A percentile compares a stretch with the other conserved stretches of the same genome.
These are phyloP conservation scores for Tolypocladium nubicola DNA, from an alignment of 2,329 filamentous ascomycete species.

Conservation along the genomic window DNA sequence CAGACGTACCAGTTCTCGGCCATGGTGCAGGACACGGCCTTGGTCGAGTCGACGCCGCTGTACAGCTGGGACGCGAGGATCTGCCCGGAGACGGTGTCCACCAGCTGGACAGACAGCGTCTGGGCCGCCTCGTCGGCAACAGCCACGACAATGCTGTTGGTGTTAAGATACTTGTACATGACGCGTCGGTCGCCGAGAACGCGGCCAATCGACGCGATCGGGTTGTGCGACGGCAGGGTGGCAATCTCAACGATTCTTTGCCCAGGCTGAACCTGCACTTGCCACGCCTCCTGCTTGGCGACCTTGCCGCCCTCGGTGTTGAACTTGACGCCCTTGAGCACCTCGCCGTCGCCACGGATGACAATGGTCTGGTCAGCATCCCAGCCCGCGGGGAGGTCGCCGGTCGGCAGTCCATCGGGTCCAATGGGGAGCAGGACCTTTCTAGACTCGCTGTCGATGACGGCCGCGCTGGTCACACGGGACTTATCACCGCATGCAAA, in stretches of 20 bases:
- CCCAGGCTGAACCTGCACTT: constrained; percentile 54
- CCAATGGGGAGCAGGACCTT: constrained; percentile 45
- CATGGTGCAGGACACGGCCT: constrained; percentile 66
- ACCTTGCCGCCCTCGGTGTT: constrained; percentile 28
- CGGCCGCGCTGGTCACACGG: constrained; percentile 29
- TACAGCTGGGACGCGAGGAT: constrained; percentile 64
- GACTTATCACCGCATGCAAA: constrained; percentile 2
- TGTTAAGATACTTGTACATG: constrained; percentile 93
- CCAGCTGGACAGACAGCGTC: constrained; percentile 61
- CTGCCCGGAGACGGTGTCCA: constrained; percentile 80
- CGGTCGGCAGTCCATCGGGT: constrained; percentile 33
- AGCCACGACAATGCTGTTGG: constrained; percentile 71
- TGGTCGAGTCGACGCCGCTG: constrained; percentile 59
- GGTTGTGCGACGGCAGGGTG: constrained; percentile 64
- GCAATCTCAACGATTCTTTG: constrained; percentile 61
- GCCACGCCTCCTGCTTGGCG: constrained; percentile 52
- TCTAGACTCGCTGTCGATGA: constrained; percentile 41
- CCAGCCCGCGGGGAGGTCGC: constrained; percentile 31
- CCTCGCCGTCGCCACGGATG: constrained; percentile 35
- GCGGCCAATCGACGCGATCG: constrained; percentile 87
- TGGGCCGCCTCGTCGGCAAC: constrained; percentile 48
- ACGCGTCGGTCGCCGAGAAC: constrained; percentile 89
- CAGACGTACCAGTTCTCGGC: constrained; percentile 96
- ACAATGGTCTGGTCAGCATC: constrained; percentile 45
- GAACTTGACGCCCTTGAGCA: constrained; percentile 46